A percentile compares a stretch with the other conserved stretches of the same genome.
These are phyloP conservation scores for Rhododendron molle DNA, from an alignment of 148 eudicot genomes.

Conservation along the genomic window DNA sequence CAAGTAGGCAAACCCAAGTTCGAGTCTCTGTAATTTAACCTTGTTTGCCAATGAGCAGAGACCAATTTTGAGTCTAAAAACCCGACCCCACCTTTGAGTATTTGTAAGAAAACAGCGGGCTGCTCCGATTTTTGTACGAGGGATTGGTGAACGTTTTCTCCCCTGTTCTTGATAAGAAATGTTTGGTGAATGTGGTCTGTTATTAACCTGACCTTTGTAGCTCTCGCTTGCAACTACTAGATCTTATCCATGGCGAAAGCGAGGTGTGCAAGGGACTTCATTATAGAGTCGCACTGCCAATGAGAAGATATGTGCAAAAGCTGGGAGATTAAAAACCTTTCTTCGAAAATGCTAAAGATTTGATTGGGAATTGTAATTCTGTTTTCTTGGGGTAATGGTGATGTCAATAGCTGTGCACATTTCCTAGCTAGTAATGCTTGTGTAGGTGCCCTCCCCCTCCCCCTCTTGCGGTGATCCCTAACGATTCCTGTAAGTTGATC, in stretches of 20 bases:
- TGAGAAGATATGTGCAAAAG: neutral
- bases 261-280: neutral
- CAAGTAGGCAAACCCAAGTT: neutral
- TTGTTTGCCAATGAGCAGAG: neutral
- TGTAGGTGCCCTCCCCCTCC: neutral
- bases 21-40: neutral
- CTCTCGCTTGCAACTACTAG: neutral
- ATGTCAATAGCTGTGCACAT: neutral
- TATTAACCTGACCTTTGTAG: neutral
- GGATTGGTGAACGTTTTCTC: neutral
- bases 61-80: neutral
- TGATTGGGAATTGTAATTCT: neutral
- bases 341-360: neutral
- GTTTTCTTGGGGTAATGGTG: neutral
- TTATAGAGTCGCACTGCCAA: neutral
- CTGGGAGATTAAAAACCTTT: neutral
- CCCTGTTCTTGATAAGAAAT: neutral
- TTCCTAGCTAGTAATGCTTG: neutral
- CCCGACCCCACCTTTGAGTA: neutral
- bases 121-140: neutral
- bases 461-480: neutral
- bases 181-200: neutral
- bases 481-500: neutral
- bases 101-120: neutral
- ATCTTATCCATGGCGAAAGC: neutral